Evolutionary conservation across 2,329 filamentous ascomycete species (phyloP).

Genomic region (Aspergillus versicolor): DNA sequence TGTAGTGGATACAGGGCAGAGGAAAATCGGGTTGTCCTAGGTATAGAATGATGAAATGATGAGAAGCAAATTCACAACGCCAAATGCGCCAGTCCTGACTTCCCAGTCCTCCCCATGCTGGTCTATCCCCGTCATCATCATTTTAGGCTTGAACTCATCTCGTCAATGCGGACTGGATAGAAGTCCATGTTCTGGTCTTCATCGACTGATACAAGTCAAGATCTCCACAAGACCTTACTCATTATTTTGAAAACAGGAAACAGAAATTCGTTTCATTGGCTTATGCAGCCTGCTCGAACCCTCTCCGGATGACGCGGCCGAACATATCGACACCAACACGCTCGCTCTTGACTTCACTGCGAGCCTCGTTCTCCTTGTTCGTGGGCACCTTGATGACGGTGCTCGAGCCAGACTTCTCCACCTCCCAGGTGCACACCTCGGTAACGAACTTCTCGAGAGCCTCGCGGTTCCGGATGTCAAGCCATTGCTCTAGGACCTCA

Average conservation of each 20-base stretch:
- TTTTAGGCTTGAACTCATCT: constrained; percentile 20
- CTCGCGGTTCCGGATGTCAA: constrained; percentile 66
- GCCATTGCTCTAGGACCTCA: constrained; percentile 69
- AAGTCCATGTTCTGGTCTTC: constrained; percentile 7
- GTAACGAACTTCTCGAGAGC: constrained; percentile 74
- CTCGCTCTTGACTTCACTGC: constrained; percentile 92
- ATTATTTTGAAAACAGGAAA: constrained; percentile 10
- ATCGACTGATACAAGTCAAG: constrained; percentile 7
- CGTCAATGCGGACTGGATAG: constrained; percentile 8
- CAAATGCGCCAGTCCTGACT: constrained; percentile 27
- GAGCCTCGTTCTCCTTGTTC: constrained; percentile 97
- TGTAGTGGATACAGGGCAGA: constrained; percentile 1
- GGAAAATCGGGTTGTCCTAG: background rate
- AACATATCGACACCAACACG: constrained; percentile 66
- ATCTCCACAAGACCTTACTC: constrained; percentile 8
- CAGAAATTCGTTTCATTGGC: constrained; percentile 7
- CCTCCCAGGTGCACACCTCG: constrained; percentile 82
- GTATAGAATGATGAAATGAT: constrained; percentile 14
- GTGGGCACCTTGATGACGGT: constrained; percentile 71
- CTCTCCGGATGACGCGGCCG: constrained; percentile 70
- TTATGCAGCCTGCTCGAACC: constrained; percentile 78
- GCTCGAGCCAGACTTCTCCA: constrained; percentile 54
- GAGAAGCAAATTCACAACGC: constrained; percentile 28
- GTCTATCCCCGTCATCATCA: constrained; percentile 19
- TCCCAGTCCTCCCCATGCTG: constrained; percentile 22